Conservation (phyloP, 2,329 filamentous ascomycete species). For the Fusarium paranaense region DNA sequence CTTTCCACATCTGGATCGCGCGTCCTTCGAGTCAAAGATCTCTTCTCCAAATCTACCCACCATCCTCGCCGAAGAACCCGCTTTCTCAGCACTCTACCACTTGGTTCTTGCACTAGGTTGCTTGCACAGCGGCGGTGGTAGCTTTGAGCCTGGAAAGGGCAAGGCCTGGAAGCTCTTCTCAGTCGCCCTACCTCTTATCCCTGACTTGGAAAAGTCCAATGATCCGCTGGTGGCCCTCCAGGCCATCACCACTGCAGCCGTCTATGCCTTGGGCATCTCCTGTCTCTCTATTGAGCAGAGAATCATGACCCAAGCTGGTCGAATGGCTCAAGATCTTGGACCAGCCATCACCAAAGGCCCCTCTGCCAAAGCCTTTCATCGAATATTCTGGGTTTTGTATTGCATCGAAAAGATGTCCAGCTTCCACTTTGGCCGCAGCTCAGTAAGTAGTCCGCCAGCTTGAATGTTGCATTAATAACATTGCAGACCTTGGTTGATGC, state of each 20-base stretch:
- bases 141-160: constrained; percentile 39
- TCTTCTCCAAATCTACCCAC: not conserved
- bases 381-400: constrained; percentile 37
- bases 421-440: constrained; percentile 37
- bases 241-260: constrained; percentile 25
- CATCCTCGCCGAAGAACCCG: constrained; percentile 4
- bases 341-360: constrained; percentile 14
- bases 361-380: constrained; percentile 11
- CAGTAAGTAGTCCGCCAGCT: constrained; percentile 10
- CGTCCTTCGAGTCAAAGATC: constrained; percentile 16
- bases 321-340: constrained; percentile 30
- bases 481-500: constrained; percentile 24
- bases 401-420: constrained; percentile 37
- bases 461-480: not conserved
- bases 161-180: constrained; percentile 36
- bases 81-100: constrained; percentile 36
- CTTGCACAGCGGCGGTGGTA: constrained; percentile 25
- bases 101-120: constrained; percentile 35
- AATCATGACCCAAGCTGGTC: constrained; percentile 31
- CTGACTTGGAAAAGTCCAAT: constrained; percentile 4
- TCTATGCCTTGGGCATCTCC: constrained; percentile 22
- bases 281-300: constrained; percentile 34
- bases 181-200: constrained; percentile 20
- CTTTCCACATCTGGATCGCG: constrained; percentile 29
- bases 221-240: constrained; percentile 30